phyloP scores from a whole-genome alignment of 2,329 filamentous ascomycete species.

The Penicillium sp. region DNA sequence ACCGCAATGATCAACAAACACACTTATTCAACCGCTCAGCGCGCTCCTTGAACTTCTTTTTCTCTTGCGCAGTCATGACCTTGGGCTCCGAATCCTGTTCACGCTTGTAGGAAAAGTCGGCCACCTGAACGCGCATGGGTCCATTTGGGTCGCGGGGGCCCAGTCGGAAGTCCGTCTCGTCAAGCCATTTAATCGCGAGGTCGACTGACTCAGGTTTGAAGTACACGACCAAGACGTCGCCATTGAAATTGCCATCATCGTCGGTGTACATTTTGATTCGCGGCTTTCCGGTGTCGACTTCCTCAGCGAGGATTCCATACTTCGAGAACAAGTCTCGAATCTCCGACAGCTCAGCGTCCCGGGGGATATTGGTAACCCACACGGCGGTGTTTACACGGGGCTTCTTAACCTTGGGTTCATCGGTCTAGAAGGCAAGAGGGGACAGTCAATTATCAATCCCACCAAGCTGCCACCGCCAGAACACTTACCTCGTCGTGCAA shows the following conservation, averaged over 20 bases:
- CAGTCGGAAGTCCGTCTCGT: slow-evolving; percentile 61
- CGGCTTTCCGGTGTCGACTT: slow-evolving; percentile 77
- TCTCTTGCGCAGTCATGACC: slow-evolving; percentile 52
- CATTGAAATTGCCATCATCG: slow-evolving; percentile 75
- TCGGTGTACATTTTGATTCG: slow-evolving; percentile 90
- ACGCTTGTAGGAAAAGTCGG: slow-evolving; percentile 87
- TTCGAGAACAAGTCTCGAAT: slow-evolving; percentile 77
- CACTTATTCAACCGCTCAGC: slow-evolving; percentile 73
- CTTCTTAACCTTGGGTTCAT: slow-evolving; percentile 36
- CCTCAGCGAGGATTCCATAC: slow-evolving; percentile 84
- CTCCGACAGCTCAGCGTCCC: slow-evolving; percentile 69
- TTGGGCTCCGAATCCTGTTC: slow-evolving; percentile 46
- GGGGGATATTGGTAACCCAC: slow-evolving; percentile 80
- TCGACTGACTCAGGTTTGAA: slow-evolving; percentile 90
- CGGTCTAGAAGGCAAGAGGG: slow-evolving; percentile 14
- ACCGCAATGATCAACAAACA: slow-evolving; percentile 10
- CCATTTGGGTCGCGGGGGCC: slow-evolving; percentile 46
- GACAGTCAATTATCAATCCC: background rate
- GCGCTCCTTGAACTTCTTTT: slow-evolving; percentile 82
- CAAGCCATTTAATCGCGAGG: slow-evolving; percentile 48
- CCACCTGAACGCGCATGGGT: slow-evolving; percentile 70
- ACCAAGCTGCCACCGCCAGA: background rate
- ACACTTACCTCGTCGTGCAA: slow-evolving; percentile 43
- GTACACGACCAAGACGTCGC: slow-evolving; percentile 85
- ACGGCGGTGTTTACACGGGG: slow-evolving; percentile 70